Conservation (phyloP, 805 yeast species). For the Starmerella cellae region DNA sequence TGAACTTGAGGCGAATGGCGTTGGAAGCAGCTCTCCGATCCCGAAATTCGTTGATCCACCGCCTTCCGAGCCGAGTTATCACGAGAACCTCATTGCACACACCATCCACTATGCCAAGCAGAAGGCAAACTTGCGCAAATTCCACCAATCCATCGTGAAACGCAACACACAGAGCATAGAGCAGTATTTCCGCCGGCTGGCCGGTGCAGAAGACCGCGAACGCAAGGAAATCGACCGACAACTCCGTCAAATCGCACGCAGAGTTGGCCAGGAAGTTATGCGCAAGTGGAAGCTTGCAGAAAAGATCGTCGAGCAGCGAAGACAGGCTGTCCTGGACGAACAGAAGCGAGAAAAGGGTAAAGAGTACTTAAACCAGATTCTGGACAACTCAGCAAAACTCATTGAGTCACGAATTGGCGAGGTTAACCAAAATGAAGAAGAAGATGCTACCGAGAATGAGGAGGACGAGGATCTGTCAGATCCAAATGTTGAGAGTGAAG, state of each 20-base stretch:
- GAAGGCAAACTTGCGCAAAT: conserved; percentile 50
- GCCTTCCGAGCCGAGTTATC: conserved; percentile 39
- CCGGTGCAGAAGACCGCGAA: conserved; percentile 78
- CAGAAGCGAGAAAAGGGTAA: conserved; percentile 69
- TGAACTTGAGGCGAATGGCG: conserved; percentile 25
- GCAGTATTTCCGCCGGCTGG: conserved; percentile 67
- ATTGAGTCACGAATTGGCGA: conserved; percentile 67
- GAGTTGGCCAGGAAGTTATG: conserved; percentile 70
- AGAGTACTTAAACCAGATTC: conserved; percentile 71
- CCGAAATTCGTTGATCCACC: conserved; percentile 37
- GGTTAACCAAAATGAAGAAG: conserved; percentile 25
- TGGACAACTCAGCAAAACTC: conserved; percentile 81
- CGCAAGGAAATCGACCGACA: conserved; percentile 62
- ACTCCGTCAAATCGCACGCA: conserved; percentile 56
- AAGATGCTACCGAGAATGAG: conserved; percentile 23
- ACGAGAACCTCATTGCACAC: conserved; percentile 66
- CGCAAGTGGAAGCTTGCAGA: conserved; percentile 85
- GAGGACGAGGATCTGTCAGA: conserved; percentile 23
- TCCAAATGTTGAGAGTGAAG: conserved; percentile 22
- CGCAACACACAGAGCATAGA: conserved; percentile 74
- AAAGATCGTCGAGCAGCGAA: conserved; percentile 57
- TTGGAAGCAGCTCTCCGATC: conserved; percentile 18
- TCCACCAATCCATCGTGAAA: conserved; percentile 53
- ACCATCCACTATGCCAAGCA: conserved; percentile 58
- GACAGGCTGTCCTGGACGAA: conserved; percentile 52